Conservation (phyloP, 805 yeast species). For the Yarrowia sp. region DNA sequence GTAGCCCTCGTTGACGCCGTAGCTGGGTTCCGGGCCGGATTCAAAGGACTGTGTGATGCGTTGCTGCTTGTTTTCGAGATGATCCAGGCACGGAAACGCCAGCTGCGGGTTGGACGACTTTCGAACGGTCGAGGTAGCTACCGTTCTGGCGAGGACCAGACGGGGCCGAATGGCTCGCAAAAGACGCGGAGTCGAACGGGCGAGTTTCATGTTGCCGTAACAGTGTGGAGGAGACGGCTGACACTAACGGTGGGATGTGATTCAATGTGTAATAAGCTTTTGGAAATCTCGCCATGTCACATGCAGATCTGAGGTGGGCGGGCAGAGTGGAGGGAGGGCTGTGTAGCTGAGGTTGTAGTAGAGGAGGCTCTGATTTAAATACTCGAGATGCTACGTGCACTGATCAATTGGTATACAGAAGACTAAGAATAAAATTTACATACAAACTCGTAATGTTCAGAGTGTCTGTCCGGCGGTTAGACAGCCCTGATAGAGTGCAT, state of each 20-base stretch:
- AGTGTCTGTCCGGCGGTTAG: conserved; percentile 18
- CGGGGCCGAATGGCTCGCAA: conserved; percentile 4
- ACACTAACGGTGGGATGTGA: background rate
- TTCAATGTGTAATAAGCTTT: conserved; percentile 5
- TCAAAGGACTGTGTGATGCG: conserved; percentile 44
- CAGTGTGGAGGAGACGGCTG: background rate
- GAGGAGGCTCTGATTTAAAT: too few relatives aligned
- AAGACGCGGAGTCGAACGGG: background rate
- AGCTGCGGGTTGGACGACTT: conserved; percentile 59
- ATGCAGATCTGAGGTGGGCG: background rate
- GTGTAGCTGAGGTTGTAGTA: background rate
- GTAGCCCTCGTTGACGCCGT: conserved; percentile 69
- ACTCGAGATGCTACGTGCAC: too few relatives aligned
- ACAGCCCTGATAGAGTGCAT: background rate
- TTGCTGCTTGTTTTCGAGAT: conserved; percentile 49
- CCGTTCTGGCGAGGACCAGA: background rate
- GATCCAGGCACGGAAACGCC: conserved; percentile 84
- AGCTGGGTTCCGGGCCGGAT: conserved; percentile 83
- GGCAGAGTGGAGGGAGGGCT: background rate
- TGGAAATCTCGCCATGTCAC: conserved; percentile 22
- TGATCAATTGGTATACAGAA: background rate
- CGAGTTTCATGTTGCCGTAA: too few relatives aligned
- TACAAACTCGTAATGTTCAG: too few relatives aligned
- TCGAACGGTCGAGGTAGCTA: background rate
- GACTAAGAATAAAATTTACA: too few relatives aligned